A percentile compares a stretch with the other conserved stretches of the same genome.
Conservation (phyloP, 2,329 filamentous ascomycete species). For the Fusarium sp. region DNA sequence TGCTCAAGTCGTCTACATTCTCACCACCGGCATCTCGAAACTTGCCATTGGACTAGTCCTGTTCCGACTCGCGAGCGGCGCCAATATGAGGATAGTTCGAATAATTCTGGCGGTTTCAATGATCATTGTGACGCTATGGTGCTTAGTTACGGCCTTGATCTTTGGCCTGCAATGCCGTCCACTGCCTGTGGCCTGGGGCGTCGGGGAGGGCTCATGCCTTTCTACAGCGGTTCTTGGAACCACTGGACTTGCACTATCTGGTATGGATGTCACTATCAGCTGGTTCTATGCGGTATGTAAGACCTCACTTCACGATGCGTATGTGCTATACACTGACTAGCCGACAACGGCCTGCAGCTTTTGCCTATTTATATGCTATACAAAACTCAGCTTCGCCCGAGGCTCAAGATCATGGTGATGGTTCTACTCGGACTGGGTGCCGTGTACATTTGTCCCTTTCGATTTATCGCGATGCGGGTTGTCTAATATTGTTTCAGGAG, state of each 20-base stretch:
- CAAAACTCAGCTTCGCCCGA: conserved; percentile 10
- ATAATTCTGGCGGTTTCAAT: background rate
- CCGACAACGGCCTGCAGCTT: background rate
- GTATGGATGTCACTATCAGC: conserved; percentile 18
- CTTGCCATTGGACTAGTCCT: background rate
- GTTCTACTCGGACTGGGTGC: conserved; percentile 9
- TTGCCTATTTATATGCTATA: conserved; percentile 7
- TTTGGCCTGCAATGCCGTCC: conserved; percentile 1
- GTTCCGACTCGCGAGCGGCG: background rate
- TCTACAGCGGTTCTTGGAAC: conserved; percentile 1
- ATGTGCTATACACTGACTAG: background rate
- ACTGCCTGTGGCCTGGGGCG: background rate
- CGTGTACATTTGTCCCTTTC: background rate
- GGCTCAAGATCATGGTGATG: conserved; percentile 15
- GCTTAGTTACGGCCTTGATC: background rate
- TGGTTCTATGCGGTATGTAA: conserved; percentile 17
- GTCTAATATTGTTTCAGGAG: background rate
- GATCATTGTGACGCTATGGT: background rate
- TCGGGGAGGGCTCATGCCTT: background rate
- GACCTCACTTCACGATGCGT: background rate
- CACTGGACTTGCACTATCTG: conserved; percentile 2
- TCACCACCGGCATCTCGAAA: conserved; percentile 1
- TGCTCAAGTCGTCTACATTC: background rate
- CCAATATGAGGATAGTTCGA: background rate
- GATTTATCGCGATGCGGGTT: background rate